A percentile compares a stretch with the other conserved stretches of the same genome.
Evolutionary conservation across 495 filamentous ascomycete species (phyloP).

Genomic region (Lichenothelia convexa): DNA sequence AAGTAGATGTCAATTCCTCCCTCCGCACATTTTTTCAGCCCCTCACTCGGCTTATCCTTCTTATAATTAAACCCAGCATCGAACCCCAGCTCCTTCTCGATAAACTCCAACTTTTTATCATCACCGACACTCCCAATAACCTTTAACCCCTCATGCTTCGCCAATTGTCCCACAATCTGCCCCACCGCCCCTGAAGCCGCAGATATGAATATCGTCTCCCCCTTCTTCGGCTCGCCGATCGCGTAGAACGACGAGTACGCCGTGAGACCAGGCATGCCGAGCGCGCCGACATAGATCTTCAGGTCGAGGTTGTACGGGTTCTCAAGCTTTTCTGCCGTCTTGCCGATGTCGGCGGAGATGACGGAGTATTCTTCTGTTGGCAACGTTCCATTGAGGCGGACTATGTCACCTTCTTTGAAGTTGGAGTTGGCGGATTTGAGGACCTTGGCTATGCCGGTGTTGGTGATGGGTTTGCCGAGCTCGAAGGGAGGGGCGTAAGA

Average conservation of each 20-base stretch:
- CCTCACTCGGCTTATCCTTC: constrained; percentile 48
- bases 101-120: constrained; percentile 33
- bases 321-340: constrained; percentile 19
- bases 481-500: constrained; percentile 22
- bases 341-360: constrained; percentile 7
- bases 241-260: constrained; percentile 66
- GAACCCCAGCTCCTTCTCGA: constrained; percentile 30
- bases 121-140: constrained; percentile 56
- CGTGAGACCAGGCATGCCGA: constrained; percentile 80
- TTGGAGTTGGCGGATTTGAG: constrained; percentile 18
- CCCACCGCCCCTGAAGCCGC: constrained; percentile 73
- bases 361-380: constrained; percentile 20
- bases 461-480: constrained; percentile 24
- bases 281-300: constrained; percentile 46
- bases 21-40: constrained; percentile 55
- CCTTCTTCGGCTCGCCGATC: constrained; percentile 71
- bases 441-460: constrained; percentile 18
- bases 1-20: constrained; percentile 88
- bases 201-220: constrained; percentile 75
- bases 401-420: constrained; percentile 19
- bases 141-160: constrained; percentile 69
- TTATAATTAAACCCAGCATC: constrained; percentile 44
- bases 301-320: constrained; percentile 47
- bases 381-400: constrained; percentile 2
- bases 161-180: constrained; percentile 66